Conservation (phyloP, 192 early-diverging fungal genomes). For the Coemansia sp. region DNA sequence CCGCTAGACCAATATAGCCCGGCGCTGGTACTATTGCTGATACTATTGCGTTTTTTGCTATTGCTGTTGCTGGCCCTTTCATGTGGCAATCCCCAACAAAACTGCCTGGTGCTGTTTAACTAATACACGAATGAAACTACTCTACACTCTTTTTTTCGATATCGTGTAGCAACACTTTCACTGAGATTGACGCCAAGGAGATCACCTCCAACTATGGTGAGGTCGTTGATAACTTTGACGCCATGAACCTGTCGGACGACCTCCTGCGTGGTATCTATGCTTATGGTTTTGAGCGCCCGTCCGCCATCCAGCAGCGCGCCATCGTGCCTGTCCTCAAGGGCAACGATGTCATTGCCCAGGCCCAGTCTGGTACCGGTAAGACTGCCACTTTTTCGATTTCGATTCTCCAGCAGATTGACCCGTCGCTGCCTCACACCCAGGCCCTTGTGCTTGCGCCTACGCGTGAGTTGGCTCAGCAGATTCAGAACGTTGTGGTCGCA, state of each 20-base stretch:
- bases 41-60: background rate
- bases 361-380: constrained; percentile 99
- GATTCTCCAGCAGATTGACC: constrained; percentile 92
- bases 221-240: constrained; percentile 93
- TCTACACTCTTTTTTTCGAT: background rate
- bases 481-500: constrained; percentile 91
- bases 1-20: background rate
- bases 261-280: constrained; percentile 97
- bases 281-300: constrained; percentile 97
- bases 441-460: constrained; percentile 97
- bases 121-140: background rate
- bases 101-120: no score
- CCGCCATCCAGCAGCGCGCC: constrained; percentile 94
- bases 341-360: constrained; percentile 99
- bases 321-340: constrained; percentile 94
- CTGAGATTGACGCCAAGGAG: constrained; percentile 42
- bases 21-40: background rate
- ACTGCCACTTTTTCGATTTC: constrained; percentile 99
- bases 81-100: no score
- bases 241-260: constrained; percentile 88
- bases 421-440: constrained; percentile 75
- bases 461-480: constrained; percentile 97
- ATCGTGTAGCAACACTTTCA: constrained; percentile 17
- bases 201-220: constrained; percentile 93
- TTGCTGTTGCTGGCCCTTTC: no score